These are phyloP conservation scores for Monosporozyma servazzii DNA, from an alignment of 805 yeast genomes.

Conservation along the genomic window DNA sequence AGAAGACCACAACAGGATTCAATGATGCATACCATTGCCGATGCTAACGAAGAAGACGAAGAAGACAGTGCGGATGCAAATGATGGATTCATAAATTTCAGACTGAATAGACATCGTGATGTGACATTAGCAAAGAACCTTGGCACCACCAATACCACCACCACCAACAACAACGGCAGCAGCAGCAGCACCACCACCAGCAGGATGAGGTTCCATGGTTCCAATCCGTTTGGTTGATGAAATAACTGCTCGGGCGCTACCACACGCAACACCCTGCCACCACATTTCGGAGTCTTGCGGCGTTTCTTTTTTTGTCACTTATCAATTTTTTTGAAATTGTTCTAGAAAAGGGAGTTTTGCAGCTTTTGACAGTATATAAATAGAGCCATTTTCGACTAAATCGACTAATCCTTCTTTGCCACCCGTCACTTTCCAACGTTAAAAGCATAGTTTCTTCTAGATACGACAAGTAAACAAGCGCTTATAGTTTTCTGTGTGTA, in stretches of 20 bases:
- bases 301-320: neutral
- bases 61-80: neutral
- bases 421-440: neutral
- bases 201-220: neutral
- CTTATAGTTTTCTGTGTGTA: neutral
- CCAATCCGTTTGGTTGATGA: neutral
- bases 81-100: neutral
- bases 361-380: slow-evolving; percentile 1
- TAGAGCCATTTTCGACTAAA: neutral
- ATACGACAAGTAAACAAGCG: neutral
- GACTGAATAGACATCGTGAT: neutral
- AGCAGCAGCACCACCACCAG: neutral
- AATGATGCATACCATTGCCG: neutral
- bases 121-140: neutral
- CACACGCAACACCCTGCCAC: neutral
- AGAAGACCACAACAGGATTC: neutral
- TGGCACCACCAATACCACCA: neutral
- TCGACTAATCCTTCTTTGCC: neutral
- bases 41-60: neutral
- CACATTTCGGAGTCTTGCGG: neutral
- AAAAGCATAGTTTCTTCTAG: neutral
- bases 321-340: neutral
- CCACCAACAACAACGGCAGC: neutral
- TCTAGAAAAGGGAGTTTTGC: neutral
- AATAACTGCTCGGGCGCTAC: neutral